These are phyloP conservation scores for Vachellia collinsii DNA, from an alignment of 306 rosid species.

Conservation along the genomic window DNA sequence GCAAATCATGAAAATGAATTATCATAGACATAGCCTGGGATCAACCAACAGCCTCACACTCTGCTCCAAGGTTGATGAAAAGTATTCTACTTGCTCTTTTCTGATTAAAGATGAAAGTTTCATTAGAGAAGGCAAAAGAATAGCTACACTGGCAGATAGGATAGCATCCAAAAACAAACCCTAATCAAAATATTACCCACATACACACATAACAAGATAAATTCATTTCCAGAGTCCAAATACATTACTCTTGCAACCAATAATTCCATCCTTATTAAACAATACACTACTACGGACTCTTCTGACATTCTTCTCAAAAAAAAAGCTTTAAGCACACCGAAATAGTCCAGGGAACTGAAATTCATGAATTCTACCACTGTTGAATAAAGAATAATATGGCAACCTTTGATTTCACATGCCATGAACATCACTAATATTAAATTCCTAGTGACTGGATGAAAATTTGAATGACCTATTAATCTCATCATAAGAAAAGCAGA, in stretches of 20 bases:
- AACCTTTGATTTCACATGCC: conserved; percentile 11
- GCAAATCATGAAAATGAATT: neutral
- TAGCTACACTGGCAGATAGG: neutral
- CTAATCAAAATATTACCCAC: neutral
- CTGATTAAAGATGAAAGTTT: neutral
- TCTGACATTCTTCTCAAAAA: neutral
- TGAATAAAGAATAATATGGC: neutral
- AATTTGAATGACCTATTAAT: neutral
- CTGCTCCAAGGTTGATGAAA: neutral
- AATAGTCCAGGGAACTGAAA: conserved; percentile 20
- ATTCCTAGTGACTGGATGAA: conserved; percentile 7
- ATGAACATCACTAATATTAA: neutral
- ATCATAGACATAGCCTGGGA: neutral
- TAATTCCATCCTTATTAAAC: neutral
- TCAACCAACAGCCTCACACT: neutral
- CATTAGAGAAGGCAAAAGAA: neutral
- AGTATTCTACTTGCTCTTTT: too few species aligned
- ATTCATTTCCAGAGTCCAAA: neutral
- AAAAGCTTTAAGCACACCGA: neutral
- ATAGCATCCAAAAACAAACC: neutral
- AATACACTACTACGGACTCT: neutral
- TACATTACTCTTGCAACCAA: neutral
- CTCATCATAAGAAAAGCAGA: neutral
- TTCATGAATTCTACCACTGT: neutral
- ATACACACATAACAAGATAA: neutral